Percentiles rank a stretch among this genome's conserved stretches.
phyloP scores from a whole-genome alignment of 1,139 yeast species.

The Kurtzmaniella quercitrusa region DNA sequence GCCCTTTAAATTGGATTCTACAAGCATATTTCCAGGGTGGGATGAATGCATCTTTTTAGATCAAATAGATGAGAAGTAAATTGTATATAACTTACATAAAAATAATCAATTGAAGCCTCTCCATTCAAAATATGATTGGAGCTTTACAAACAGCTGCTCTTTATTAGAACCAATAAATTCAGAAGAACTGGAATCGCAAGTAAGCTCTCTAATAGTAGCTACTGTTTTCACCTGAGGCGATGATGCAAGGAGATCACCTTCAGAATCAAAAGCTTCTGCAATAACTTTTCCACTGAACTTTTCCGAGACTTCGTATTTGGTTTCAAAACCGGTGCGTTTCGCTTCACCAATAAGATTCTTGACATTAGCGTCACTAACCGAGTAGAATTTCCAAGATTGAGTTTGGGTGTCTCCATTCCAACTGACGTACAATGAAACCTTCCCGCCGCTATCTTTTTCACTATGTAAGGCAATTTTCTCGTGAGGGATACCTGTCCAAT shows the following conservation, averaged over 20 bases:
- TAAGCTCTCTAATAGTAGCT: neutral
- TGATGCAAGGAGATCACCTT: neutral
- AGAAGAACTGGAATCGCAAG: neutral
- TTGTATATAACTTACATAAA: too few relatives aligned
- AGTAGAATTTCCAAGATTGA: constrained; percentile 22
- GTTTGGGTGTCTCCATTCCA: constrained; percentile 41
- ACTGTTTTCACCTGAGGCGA: neutral
- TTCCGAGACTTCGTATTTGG: constrained; percentile 11
- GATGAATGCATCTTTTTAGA: neutral
- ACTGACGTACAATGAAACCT: constrained; percentile 24
- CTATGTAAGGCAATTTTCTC: constrained; percentile 27
- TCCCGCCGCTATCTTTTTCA: constrained; percentile 13
- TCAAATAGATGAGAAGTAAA: neutral
- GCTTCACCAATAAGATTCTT: constrained; percentile 17
- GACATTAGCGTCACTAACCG: constrained; percentile 11
- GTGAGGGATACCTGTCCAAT: constrained; percentile 32
- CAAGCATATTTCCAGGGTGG: neutral
- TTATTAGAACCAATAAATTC: too few relatives aligned
- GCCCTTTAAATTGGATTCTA: neutral
- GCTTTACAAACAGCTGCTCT: neutral
- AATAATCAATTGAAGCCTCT: too few relatives aligned
- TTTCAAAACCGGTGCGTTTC: constrained; percentile 26
- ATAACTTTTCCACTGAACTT: constrained; percentile 1
- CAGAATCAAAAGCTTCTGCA: neutral
- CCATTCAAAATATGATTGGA: neutral